Evolutionary conservation across 75 land plant species (phyloP).

Genomic region (Pseudotsuga menziesii): DNA sequence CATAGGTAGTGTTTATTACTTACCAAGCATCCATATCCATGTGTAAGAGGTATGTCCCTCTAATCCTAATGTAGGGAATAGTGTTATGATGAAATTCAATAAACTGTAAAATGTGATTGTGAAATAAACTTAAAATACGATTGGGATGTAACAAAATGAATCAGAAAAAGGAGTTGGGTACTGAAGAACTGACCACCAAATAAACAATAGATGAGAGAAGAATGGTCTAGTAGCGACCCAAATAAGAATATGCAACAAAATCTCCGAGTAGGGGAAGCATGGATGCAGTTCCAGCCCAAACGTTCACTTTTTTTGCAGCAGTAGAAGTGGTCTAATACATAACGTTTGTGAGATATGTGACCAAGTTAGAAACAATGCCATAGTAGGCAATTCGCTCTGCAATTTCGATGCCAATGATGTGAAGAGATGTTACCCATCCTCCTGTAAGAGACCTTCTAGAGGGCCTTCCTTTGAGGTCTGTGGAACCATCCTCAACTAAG

Average conservation of each 20-base stretch:
- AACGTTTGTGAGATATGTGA: slow-evolving; percentile 41
- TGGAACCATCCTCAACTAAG: slow-evolving; percentile 22
- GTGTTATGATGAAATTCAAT: too few relatives aligned
- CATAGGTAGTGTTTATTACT: too few relatives aligned
- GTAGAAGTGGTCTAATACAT: slow-evolving; percentile 33
- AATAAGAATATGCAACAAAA: slow-evolving; percentile 50
- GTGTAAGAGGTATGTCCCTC: too few relatives aligned
- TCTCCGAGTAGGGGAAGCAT: slow-evolving; percentile 48
- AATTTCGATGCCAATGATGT: slow-evolving; percentile 36
- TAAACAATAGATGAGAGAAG: slow-evolving; percentile 45
- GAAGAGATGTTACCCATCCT: slow-evolving; percentile 7
- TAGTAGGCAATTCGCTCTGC: slow-evolving; percentile 55
- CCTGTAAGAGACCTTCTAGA: slow-evolving; percentile 14
- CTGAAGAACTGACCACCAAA: slow-evolving; percentile 32
- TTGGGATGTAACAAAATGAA: too few relatives aligned
- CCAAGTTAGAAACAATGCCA: slow-evolving; percentile 39
- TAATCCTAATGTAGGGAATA: too few relatives aligned
- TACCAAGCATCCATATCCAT: too few relatives aligned
- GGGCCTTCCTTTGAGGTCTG: slow-evolving; percentile 27
- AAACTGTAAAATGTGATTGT: too few relatives aligned
- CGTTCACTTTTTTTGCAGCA: slow-evolving; percentile 40
- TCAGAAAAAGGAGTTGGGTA: too few relatives aligned
- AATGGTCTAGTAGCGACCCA: slow-evolving; percentile 59
- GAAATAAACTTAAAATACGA: too few relatives aligned
- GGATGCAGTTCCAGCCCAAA: slow-evolving; percentile 38